Base-by-base conservation (phyloP, 164 flowering plant species). In the Paratinospora sagittata region DNA sequence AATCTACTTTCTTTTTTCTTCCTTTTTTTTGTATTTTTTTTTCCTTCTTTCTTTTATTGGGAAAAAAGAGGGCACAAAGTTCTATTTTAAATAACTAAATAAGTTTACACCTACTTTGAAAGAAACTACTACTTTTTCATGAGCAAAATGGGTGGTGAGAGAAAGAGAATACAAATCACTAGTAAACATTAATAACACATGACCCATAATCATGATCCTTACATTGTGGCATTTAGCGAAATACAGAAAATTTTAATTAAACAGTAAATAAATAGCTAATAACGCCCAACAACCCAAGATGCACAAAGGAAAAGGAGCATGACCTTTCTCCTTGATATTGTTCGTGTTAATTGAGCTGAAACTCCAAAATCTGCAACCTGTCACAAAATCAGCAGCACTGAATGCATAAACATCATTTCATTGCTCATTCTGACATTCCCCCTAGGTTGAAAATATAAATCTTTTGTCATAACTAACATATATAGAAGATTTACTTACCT, bases 351-450 rank as follows among this genome's bases (percentile, higher is more conserved):
- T 75, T 95, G 99, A 49, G 97, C 99, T 76, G 99, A 92, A 73
- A 95, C 98, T 58, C 98, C 98, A 79, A 95, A 95, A 81, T 95
- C 98, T 73, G 97, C 98, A 81, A 95, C 98, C 98, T 95, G 85
- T 76, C 52, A 77, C 78, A 78, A 64, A 63, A 27, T 71, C 41
- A 81, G n/a, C 27, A 72, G 55, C 41, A 55, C 16, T 41, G 21
- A 14, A 66, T 27, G 26, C 66, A 33, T 43, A 27, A 27, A n/a
- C 26, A 23, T 8, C 43, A 49, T 37, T 23, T 17, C 17, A 66
- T 47, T 21, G n/a, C 16, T 52, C 12, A 47, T 36, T 36, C 74
- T 55, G 2, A 55, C 24, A 10, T 21, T 24, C 45, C 39, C 47
- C n/a, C 36, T 6, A 9, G 24, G 17, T 30, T 62, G 27, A 36